Percentiles rank a stretch among this genome's conserved stretches.
phyloP scores from a whole-genome alignment of 306 rosid genomes.

The Fragaria nilgerrensis region DNA sequence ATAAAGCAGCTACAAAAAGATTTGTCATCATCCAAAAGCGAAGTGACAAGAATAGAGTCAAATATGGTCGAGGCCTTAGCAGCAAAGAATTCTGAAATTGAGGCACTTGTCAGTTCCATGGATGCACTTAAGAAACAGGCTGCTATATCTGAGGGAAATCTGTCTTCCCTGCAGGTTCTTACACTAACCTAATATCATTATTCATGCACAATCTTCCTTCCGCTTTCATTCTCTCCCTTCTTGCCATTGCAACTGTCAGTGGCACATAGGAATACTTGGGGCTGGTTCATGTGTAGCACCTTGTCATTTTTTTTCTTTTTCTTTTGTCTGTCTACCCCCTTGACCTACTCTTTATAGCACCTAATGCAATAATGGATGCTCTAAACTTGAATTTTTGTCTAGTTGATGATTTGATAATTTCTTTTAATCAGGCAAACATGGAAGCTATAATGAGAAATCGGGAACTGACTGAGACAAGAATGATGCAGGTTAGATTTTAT shows the following conservation, averaged over 20 bases:
- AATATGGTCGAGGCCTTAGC: conserved; percentile 89
- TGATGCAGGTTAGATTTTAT: conserved; percentile 80
- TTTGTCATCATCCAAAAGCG: conserved; percentile 72
- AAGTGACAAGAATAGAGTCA: conserved; percentile 78
- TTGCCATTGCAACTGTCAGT: not conserved
- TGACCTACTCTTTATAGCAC: not conserved
- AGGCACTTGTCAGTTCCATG: conserved; percentile 72
- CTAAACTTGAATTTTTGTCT: conserved; percentile 18
- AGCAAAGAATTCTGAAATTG: conserved; percentile 91
- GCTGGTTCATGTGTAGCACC: not conserved
- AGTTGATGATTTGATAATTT: conserved; percentile 22
- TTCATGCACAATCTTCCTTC: conserved; percentile 4
- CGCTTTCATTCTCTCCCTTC: not conserved
- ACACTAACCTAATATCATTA: conserved; percentile 18
- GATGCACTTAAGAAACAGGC: conserved; percentile 87
- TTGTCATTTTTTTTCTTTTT: not conserved
- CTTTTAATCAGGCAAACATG: conserved; percentile 71
- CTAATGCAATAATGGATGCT: conserved; percentile 6
- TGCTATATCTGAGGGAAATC: conserved; percentile 87
- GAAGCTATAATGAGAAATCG: conserved; percentile 92
- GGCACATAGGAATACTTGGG: not conserved
- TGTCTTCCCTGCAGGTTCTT: conserved; percentile 85
- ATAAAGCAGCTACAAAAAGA: conserved; percentile 77
- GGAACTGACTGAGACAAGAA: conserved; percentile 91
- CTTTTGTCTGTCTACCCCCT: not conserved